Percentiles rank a stretch among this genome's conserved stretches.
These are phyloP conservation scores for Ceratorhiza oryzae-sativae DNA, from an alignment of 1,284 basidiomycete genomes.

Conservation along the genomic window DNA sequence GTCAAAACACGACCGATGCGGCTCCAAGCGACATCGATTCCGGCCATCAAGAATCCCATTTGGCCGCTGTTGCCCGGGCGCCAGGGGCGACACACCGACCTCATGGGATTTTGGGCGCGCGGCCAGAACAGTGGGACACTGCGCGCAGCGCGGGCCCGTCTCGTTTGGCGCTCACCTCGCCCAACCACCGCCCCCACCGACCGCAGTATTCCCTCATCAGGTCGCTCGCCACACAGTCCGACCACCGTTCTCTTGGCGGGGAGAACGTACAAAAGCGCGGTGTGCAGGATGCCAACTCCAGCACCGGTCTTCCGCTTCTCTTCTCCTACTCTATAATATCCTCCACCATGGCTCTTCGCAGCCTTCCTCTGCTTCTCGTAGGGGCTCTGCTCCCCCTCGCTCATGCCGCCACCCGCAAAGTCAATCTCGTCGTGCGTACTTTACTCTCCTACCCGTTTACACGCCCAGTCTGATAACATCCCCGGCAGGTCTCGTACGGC, in stretches of 20 bases:
- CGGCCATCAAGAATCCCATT: not conserved
- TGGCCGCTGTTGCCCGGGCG: not conserved
- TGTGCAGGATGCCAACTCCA: not conserved
- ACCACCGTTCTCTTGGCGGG: not conserved
- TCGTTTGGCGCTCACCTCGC: not conserved
- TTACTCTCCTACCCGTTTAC: not conserved
- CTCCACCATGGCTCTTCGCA: conserved; percentile 4
- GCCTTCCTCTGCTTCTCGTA: conserved; percentile 12
- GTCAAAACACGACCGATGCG: too few species aligned
- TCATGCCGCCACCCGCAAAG: not conserved
- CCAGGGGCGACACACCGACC: not conserved
- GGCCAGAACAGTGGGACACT: not conserved
- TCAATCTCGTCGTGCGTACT: conserved; percentile 12
- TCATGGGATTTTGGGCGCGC: not conserved
- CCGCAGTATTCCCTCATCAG: conserved; percentile 22
- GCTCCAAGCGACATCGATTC: not conserved
- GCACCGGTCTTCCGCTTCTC: not conserved
- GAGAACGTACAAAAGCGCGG: conserved; percentile 2
- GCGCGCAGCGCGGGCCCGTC: conserved; percentile 1
- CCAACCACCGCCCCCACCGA: conserved; percentile 5
- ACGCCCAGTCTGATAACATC: not conserved
- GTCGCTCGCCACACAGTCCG: not conserved
- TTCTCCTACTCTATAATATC: not conserved
- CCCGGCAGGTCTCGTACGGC: conserved; percentile 12
- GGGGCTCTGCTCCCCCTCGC: conserved; percentile 21